Conservation (phyloP, 2,329 filamentous ascomycete genomes). For the Ophiostoma sp. region DNA sequence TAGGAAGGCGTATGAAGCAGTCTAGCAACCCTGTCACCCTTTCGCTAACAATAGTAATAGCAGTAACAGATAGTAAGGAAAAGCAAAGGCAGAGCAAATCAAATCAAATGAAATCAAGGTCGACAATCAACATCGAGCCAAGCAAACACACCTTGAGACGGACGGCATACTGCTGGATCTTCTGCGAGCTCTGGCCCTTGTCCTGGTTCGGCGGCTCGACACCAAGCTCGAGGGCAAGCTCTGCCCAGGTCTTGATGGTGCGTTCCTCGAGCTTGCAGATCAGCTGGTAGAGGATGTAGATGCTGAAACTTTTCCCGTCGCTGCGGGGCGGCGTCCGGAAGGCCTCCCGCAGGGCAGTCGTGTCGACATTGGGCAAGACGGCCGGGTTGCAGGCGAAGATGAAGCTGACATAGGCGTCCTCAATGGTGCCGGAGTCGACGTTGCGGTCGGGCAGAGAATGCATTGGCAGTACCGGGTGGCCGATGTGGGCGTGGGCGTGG, state of each 20-base stretch:
- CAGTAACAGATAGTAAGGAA: background rate
- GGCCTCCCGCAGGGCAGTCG: conserved; percentile 63
- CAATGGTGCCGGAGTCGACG: conserved; percentile 65
- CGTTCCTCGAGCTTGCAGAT: conserved; percentile 72
- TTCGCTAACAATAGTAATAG: background rate
- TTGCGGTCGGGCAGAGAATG: conserved; percentile 56
- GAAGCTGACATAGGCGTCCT: conserved; percentile 77
- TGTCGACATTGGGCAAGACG: conserved; percentile 65
- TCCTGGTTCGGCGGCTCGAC: conserved; percentile 76
- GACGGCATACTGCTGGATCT: conserved; percentile 91
- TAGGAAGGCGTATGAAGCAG: background rate
- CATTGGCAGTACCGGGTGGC: background rate
- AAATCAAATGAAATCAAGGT: too few relatives aligned
- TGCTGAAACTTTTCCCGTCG: conserved; percentile 79
- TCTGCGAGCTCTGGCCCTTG: conserved; percentile 84
- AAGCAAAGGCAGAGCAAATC: background rate
- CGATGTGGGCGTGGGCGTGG: background rate
- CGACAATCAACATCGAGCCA: too few relatives aligned
- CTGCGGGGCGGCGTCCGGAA: conserved; percentile 80
- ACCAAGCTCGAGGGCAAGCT: conserved; percentile 78
- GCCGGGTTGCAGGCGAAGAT: conserved; percentile 88
- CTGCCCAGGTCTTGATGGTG: conserved; percentile 89
- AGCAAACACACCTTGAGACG: conserved; percentile 64
- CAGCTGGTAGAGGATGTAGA: conserved; percentile 69
- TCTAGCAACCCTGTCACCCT: background rate